Base-by-base conservation (phyloP, 768 basidiomycete species). In the Phlegmacium glaucopus region DNA sequence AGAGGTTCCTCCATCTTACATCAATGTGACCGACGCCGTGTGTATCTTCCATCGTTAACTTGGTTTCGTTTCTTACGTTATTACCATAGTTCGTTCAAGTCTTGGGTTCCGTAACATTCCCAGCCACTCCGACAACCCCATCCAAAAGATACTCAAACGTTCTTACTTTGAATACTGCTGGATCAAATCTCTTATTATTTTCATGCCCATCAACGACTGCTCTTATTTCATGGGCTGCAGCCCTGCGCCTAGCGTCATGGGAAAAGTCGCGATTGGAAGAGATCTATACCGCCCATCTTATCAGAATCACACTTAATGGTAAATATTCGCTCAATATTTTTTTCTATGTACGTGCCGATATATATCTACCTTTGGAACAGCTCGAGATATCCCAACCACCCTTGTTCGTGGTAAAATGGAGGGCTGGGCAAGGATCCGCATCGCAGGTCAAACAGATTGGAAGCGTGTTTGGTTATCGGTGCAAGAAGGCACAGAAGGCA, bases 391-490 rank as follows among this genome's bases (percentile, higher is more conserved):
- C 2, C 80, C 77, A 8, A 75, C 82, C 2, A 82, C 87, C 7
- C 76, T 94, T 2, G 63, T 79, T 9, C 77, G 79, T 39, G 86
- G 90, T 8, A 78, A 79, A 49, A 78, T 93, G 74, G 94, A 97
- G 63, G 95, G 94, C 1, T 94, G 90, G 89, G 87, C 92, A 13
- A 80, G 86, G 55, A 77, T 93, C 39, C 85, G 95, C 38, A 75
- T 97, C 32, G 87, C 94, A n/a, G 94, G 95, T n/a, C 92, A 94
- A 57, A 94, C 90, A 0, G 93, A 96, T 55, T 98, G 95, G 95
- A 93, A 93, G 63, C 78, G 82, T 35, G 76, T 94, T 38, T 98
- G 91, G 89, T 80, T 90, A 73, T 79, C 85, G 6, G 70, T 96
- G 5, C 72, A 71, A 50, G 76, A 78, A 40, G 78, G 75, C 5